These are phyloP conservation scores for Amauroascus niger DNA, from an alignment of 2,329 filamentous ascomycete species.

Conservation along the genomic window DNA sequence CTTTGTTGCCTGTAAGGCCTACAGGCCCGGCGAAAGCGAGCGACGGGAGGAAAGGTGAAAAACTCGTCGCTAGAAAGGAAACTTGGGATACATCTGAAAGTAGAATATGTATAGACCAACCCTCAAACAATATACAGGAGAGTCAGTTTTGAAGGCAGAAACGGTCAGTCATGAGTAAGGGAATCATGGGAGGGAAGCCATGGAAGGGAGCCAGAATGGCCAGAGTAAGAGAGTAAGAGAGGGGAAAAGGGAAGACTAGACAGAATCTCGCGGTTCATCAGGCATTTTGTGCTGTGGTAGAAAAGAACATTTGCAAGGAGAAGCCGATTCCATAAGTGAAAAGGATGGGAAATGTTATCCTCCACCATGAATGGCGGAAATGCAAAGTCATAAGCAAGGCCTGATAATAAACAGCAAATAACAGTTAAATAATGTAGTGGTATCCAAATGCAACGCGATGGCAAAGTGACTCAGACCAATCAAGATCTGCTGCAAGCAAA, in stretches of 20 bases:
- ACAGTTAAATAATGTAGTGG: not conserved
- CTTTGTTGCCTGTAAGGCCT: not conserved
- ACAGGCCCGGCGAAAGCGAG: not conserved
- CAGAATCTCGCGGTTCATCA: too few species aligned
- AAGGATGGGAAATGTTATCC: not conserved
- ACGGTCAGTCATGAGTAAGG: not conserved
- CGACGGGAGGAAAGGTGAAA: not conserved
- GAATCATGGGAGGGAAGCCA: not conserved
- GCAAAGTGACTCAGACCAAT: not conserved
- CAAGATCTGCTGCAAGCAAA: not conserved
- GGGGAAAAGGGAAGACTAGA: too few species aligned
- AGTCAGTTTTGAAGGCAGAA: not conserved
- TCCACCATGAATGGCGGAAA: constrained; percentile 1
- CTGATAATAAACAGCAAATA: not conserved
- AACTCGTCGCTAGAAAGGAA: not conserved
- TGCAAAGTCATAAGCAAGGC: not conserved
- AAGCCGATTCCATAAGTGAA: not conserved
- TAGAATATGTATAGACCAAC: not conserved
- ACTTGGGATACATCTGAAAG: not conserved
- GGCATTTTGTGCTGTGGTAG: not conserved
- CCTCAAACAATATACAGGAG: not conserved
- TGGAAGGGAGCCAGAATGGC: not conserved
- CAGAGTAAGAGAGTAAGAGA: not conserved
- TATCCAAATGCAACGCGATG: not conserved
- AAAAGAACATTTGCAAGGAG: not conserved